Evolutionary conservation across 2,329 filamentous ascomycete genomes (phyloP).

Genomic region (Pleomassaria siparia): DNA sequence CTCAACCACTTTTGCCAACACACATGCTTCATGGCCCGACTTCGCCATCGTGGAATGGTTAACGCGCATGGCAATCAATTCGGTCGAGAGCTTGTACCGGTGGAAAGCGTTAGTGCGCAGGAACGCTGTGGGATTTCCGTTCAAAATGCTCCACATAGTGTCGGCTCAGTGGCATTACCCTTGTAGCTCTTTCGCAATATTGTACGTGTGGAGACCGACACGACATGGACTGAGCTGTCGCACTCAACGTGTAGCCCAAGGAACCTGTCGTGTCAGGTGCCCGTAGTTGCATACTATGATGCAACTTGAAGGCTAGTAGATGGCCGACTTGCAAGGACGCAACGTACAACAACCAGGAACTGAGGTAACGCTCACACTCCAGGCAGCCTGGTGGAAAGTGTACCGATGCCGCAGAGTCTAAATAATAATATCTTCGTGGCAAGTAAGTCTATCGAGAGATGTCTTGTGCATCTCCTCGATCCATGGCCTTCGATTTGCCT

Average conservation of each 20-base stretch:
- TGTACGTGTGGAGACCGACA: neutral
- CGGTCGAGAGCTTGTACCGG: neutral
- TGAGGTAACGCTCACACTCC: neutral
- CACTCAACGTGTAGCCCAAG: neutral
- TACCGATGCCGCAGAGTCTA: neutral
- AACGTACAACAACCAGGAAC: neutral
- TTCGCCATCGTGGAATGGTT: conserved; percentile 7
- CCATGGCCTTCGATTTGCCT: conserved; percentile 17
- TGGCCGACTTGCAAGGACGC: neutral
- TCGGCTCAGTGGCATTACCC: conserved; percentile 1
- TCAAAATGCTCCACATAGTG: neutral
- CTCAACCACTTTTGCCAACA: conserved; percentile 5
- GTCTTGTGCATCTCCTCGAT: neutral
- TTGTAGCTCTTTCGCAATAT: neutral
- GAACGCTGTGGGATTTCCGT: neutral
- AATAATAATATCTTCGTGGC: neutral
- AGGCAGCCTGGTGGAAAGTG: neutral
- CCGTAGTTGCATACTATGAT: neutral
- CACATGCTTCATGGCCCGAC: neutral
- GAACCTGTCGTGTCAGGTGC: neutral
- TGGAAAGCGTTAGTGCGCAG: neutral
- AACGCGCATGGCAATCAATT: conserved; percentile 2
- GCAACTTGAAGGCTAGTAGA: conserved; percentile 1
- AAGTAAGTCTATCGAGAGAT: neutral
- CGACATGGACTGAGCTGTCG: neutral